Evolutionary conservation across 2,329 filamentous ascomycete genomes (phyloP).

Genomic region (Trichocomaceae sp.): DNA sequence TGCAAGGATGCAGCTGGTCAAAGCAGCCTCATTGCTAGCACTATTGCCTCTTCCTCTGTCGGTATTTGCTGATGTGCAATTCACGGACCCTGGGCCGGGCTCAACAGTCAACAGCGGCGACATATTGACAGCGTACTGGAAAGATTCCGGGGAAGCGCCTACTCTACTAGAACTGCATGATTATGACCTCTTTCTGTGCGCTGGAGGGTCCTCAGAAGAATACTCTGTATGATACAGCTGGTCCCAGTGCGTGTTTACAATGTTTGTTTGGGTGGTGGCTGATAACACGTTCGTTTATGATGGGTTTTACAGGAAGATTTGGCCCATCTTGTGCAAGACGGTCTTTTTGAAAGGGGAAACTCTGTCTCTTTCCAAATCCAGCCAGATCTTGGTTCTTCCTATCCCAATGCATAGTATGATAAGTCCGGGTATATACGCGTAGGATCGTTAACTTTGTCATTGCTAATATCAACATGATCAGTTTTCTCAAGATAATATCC

Average conservation of each 20-base stretch:
- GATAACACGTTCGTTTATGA: neutral
- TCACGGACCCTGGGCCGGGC: slow-evolving; percentile 49
- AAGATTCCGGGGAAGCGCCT: slow-evolving; percentile 48
- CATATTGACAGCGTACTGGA: slow-evolving; percentile 51
- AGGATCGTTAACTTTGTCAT: neutral
- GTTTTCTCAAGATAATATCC: slow-evolving; percentile 56
- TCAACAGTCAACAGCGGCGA: slow-evolving; percentile 45
- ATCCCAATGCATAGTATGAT: slow-evolving; percentile 52
- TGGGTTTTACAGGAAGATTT: slow-evolving; percentile 35
- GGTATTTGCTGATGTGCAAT: slow-evolving; percentile 48
- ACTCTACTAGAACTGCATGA: slow-evolving; percentile 44
- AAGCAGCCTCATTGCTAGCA: slow-evolving; percentile 22
- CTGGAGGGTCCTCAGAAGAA: slow-evolving; percentile 50
- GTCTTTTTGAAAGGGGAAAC: slow-evolving; percentile 35
- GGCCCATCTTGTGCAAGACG: slow-evolving; percentile 32
- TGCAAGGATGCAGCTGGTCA: slow-evolving; percentile 25
- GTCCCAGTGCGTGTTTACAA: neutral
- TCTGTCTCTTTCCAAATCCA: slow-evolving; percentile 41
- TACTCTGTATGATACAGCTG: slow-evolving; percentile 36
- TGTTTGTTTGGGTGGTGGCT: no score
- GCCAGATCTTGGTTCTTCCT: slow-evolving; percentile 37
- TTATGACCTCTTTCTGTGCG: slow-evolving; percentile 55
- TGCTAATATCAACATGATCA: slow-evolving; percentile 20
- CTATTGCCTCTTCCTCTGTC: slow-evolving; percentile 35
- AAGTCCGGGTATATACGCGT: neutral